Evolutionary conservation across 2,329 filamentous ascomycete genomes (phyloP), one percentile per base, ranked within the genome.

Genomic region (Elsinoe perseae): DNA sequence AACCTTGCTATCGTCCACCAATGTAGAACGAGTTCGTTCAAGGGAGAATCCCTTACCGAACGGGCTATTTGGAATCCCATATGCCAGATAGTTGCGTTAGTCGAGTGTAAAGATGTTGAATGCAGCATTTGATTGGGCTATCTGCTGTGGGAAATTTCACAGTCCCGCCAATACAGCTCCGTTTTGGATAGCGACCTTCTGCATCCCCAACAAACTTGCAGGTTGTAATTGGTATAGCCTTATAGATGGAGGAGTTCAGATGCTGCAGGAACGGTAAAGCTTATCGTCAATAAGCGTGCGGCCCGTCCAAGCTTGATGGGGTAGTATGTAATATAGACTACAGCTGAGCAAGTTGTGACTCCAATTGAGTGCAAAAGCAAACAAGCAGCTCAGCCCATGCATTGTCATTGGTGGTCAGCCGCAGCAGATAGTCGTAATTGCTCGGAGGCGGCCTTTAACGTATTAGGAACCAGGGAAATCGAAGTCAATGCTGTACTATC

Each of bases 181-280:
- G 28, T 9, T 30, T 27, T 25, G 9, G 14, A 28, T 32, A 18
- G 25, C 14, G 25, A 50, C 9, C 14, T 4, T 18, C 12, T 32
- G 25, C 16, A 18, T 32, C 25, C 40, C 32, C 44, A 38, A 52
- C 48, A 52, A 38, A 16, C 21, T 25, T 25, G 48, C 20, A 25
- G 8, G 25, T n/a, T 36, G n/a, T 36, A 1, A 21, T 1, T 32
- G 32, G 32, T 38, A 52, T 34, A 38, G 8, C 28, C 18, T 34
- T 12, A 20, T 34, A 34, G 43, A 16, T 52, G 25, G 28, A 38
- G 12, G 16, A 38, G 30, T 38, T 16, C 30, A 34, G 48, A 10
- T 23, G 12, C 48, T 52, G 48, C 48, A 38, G n/a, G 48, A 38
- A 38, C 48, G 48, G 30, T 52, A 16, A 38, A 38, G n/a, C 30